Base-by-base conservation (phyloP, 2,329 filamentous ascomycete species). In the Aspergillus alliaceus region DNA sequence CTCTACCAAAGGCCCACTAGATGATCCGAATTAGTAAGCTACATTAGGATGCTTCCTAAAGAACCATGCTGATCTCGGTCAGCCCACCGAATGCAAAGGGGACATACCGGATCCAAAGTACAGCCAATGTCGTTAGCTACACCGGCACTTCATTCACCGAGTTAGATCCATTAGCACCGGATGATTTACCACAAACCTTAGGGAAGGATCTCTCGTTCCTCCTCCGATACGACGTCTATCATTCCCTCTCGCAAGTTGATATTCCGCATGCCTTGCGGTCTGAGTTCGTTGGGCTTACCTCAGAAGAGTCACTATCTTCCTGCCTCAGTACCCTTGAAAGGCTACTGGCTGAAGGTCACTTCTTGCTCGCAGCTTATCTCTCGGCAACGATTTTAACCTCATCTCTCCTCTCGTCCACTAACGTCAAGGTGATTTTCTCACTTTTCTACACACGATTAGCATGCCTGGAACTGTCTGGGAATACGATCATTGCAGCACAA, bases 381-480 rank as follows among this genome's bases (percentile, higher is more conserved):
- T 69, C 75, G 37, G 76, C 69, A 32, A 65, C 71, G 3, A 72
- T 79, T 14, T 61, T 80, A 46, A 77, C 79, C 1, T 77, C 79
- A 0, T 71, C 77, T 4, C 49, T 71, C 22, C 68, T 78, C 32
- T 69, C 69, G 7, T 69, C 74, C 8, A 76, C 72, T 0, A 86
- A 93, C 70, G 77, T 85, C 46, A 77, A 78, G 6, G 80, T 82
- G 22, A 90, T 97, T 51, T 91, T 97, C 67, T 78, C 83, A 37
- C 80, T 97, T 15, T 79, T 96, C 2, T 93, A 96, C 75, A 89
- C 87, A 1, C 87, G 93, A 1, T 82, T 97, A 0, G 87, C 90
- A 18, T 96, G 90, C 68, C 80, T 98, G 6, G 90, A 91, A 37
- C 82, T 97, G 2, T 87, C 93, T 46, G 88, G 90, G 59, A 86